Base-by-base conservation (phyloP, 192 early-diverging fungal genomes). In the Podila epicladia region DNA sequence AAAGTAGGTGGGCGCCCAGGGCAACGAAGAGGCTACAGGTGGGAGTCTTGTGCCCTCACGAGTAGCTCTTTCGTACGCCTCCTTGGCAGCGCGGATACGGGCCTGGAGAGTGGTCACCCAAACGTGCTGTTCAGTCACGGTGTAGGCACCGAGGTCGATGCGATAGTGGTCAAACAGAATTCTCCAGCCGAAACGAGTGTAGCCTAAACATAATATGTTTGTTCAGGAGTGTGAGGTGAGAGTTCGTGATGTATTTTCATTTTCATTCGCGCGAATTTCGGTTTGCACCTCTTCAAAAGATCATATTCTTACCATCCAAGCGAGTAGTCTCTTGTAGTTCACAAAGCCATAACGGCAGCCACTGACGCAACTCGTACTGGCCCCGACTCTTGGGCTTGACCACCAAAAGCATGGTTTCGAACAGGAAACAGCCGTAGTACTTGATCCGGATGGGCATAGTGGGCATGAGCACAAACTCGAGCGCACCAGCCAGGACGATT, bases 291-390 rank as follows among this genome's bases (percentile, higher is more conserved):
- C 58, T 17, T 60, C 17, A 58, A 12, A 3, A 48, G 38, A 33
- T n/a, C 35, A 45, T 33, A 8, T 69, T 62, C 55, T 20, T 72
- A 79, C 75, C 75, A 65, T 82, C 75, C 6, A 69, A 11, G 1
- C 49, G 51, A 9, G 65, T 68, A 12, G 85, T 75, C 65, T 93
- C 91, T 20, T 87, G 85, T 8, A 91, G 68, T 20, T 84, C 86
- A 76, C 89, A 88, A 5, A 86, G 84, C 20, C 91, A 84, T 45
- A 93, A 77, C 0, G 92, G 91, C 31, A 93, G 88, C 92, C 92
- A 93, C 68, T 88, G 88, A 53, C 90, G 86, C 2, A 91, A 87
- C 29, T 89, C 82, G 17, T 92, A 85, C 24, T 69, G 71, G 24
- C 63, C 82, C 1, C 78, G 60, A 24, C 87, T 88, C 61, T 87